Evolutionary conservation across 2,329 filamentous ascomycete species (phyloP).

Genomic region (Aspergillus sergii): DNA sequence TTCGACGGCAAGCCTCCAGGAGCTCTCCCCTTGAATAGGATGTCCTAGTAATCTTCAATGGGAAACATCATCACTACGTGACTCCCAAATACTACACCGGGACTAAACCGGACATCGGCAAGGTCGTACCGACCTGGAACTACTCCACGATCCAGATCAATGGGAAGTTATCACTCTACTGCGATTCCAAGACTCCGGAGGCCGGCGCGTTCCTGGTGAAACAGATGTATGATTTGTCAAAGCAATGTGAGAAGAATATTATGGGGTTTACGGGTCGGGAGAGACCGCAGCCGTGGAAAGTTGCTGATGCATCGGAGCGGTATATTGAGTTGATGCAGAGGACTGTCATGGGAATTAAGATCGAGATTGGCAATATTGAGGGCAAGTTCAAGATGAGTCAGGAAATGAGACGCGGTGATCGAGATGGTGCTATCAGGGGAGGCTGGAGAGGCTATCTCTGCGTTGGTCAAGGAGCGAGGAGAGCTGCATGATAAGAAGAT

Average conservation of each 20-base stretch:
- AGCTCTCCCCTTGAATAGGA: slow-evolving; percentile 47
- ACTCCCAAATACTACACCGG: slow-evolving; percentile 69
- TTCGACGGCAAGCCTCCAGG: slow-evolving; percentile 18
- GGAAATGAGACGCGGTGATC: slow-evolving; percentile 57
- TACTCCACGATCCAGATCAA: slow-evolving; percentile 68
- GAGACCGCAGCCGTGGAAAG: slow-evolving; percentile 60
- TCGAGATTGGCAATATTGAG: slow-evolving; percentile 56
- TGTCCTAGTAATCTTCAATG: slow-evolving; percentile 65
- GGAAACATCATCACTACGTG: slow-evolving; percentile 63
- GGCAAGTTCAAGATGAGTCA: slow-evolving; percentile 72
- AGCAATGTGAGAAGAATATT: slow-evolving; percentile 54
- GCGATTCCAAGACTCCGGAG: slow-evolving; percentile 50
- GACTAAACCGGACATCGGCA: slow-evolving; percentile 65
- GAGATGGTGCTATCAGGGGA: slow-evolving; percentile 55
- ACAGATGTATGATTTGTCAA: slow-evolving; percentile 46
- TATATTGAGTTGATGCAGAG: slow-evolving; percentile 62
- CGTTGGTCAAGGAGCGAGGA: background rate
- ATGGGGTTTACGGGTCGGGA: slow-evolving; percentile 58
- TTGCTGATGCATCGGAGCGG: slow-evolving; percentile 60
- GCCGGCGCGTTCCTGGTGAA: slow-evolving; percentile 54
- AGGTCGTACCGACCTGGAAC: slow-evolving; percentile 73
- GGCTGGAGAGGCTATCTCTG: background rate
- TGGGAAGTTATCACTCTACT: slow-evolving; percentile 58
- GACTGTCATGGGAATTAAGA: slow-evolving; percentile 63
- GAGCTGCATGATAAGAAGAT: slow-evolving; percentile 13